Evolutionary conservation across 805 yeast genomes (phyloP), one percentile per base, ranked within the genome.

Genomic region (Candida wancherniae): DNA sequence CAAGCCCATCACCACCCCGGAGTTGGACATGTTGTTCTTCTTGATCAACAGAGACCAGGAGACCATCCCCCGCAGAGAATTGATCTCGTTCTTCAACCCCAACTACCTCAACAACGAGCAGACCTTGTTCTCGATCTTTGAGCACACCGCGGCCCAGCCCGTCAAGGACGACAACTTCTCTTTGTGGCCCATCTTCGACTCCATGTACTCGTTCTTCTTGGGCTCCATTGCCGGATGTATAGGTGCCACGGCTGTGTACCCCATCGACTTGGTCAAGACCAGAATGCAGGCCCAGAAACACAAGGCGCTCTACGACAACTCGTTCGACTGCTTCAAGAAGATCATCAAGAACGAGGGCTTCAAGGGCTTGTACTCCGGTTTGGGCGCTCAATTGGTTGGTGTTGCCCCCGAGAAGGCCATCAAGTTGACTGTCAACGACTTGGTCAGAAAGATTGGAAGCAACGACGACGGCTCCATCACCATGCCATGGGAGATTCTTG

Each of bases 401-500:
- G 97, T 90, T 30, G 97, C 97, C 0, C 98, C 98, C 2, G 98
- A 90, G 58, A 90, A 90, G 67, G 97, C 97, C 25, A 90, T 90
- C 51, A 90, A 90, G 62, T 74, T 90, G 44, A 88, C 97, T 0
- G 94, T 90, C 22, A 90, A 90, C 60, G 98, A 90, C 55, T 64
- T 84, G 34, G 79, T 87, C 36, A 75, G 97, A 49, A 78, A 79
- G 17, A 68, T 75, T 33, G 78, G 90, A 40, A 71, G 84, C 21
- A 53, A 55, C 13, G 61, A 54, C n/a, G 41, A 44, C 17, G 69
- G 70, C 12, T 31, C 45, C 28, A 66, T 66, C 40, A 53, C 69
- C 22, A 57, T 69, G 63, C 62, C 70, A 26, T 72, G 81, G 69
- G 97, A 90, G 60, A 67, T 90, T 26, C 34, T 76, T 3, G 90